These are phyloP conservation scores for Thamnidium elegans DNA, from an alignment of 192 early-diverging fungal genomes.

Conservation along the genomic window DNA sequence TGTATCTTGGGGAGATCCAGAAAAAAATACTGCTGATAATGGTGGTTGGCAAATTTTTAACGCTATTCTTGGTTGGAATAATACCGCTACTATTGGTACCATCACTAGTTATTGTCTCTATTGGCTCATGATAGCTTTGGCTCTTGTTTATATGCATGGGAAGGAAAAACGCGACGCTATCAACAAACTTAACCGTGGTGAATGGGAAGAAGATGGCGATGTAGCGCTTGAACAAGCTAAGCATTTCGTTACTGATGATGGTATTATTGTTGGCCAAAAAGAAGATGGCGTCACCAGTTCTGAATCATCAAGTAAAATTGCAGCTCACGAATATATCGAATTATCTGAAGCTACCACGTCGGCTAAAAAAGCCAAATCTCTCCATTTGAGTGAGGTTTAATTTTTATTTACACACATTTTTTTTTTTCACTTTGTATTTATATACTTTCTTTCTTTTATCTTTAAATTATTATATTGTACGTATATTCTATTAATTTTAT, in stretches of 20 bases:
- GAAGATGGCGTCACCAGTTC: not conserved
- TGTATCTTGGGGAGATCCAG: conserved; percentile 39
- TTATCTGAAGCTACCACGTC: too few relatives aligned
- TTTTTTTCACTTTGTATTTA: too few relatives aligned
- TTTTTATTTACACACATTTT: too few relatives aligned
- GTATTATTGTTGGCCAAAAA: conserved; percentile 3
- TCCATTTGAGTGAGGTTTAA: too few relatives aligned
- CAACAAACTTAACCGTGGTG: not conserved
- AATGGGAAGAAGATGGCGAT: conserved; percentile 2
- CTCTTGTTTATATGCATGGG: conserved; percentile 48
- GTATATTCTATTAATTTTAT: too few relatives aligned
- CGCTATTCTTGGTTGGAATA: conserved; percentile 74
- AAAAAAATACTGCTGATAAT: conserved; percentile 40
- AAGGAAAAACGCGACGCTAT: conserved; percentile 22
- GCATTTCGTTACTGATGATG: conserved; percentile 6
- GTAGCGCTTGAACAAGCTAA: conserved; percentile 10
- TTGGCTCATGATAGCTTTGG: conserved; percentile 62
- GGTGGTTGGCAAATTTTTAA: conserved; percentile 61
- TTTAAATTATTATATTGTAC: too few relatives aligned
- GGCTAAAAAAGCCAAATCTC: too few relatives aligned
- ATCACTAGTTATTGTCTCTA: conserved; percentile 77
- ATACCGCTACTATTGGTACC: conserved; percentile 69
- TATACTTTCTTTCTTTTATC: too few relatives aligned
- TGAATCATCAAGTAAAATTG: not conserved
- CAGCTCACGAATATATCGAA: not conserved